A percentile compares a stretch with the other conserved stretches of the same genome.
These are phyloP conservation scores for Didymella glomerata DNA, from an alignment of 2,329 filamentous ascomycete genomes.

Conservation along the genomic window DNA sequence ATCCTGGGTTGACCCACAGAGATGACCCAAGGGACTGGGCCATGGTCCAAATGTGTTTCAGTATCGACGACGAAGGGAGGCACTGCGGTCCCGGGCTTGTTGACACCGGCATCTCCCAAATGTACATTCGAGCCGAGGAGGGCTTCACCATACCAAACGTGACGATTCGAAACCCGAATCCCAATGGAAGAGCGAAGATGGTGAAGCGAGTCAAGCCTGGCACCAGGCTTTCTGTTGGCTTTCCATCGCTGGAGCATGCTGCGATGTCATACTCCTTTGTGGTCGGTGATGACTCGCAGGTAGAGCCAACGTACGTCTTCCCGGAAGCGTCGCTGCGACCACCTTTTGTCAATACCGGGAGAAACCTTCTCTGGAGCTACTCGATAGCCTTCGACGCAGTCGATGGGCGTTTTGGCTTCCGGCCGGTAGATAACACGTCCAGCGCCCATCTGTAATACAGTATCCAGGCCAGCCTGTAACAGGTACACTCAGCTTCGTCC, in stretches of 20 bases:
- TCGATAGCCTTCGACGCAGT: conserved; percentile 48
- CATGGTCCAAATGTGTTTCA: conserved; percentile 46
- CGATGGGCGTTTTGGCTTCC: conserved; percentile 45
- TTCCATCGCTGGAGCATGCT: conserved; percentile 29
- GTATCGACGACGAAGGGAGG: conserved; percentile 30
- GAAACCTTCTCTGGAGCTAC: conserved; percentile 44
- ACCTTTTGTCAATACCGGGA: conserved; percentile 47
- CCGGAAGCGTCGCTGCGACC: conserved; percentile 33
- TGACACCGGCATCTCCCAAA: conserved; percentile 47
- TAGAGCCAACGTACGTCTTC: conserved; percentile 42
- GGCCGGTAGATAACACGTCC: conserved; percentile 25
- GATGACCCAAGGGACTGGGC: conserved; percentile 46
- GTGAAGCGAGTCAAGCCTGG: conserved; percentile 45
- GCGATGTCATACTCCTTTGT: conserved; percentile 37
- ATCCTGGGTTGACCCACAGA: conserved; percentile 39
- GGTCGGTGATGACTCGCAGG: conserved; percentile 36
- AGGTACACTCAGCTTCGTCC: neutral
- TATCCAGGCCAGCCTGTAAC: neutral
- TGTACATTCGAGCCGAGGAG: conserved; percentile 46
- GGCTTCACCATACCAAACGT: conserved; percentile 40
- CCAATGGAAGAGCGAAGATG: conserved; percentile 33
- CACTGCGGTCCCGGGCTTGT: conserved; percentile 42
- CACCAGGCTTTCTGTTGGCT: conserved; percentile 39
- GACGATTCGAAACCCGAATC: conserved; percentile 44
- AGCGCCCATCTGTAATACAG: conserved; percentile 31